Conservation (phyloP, 208 protist genomes). For the Trypanosoma mega region DNA sequence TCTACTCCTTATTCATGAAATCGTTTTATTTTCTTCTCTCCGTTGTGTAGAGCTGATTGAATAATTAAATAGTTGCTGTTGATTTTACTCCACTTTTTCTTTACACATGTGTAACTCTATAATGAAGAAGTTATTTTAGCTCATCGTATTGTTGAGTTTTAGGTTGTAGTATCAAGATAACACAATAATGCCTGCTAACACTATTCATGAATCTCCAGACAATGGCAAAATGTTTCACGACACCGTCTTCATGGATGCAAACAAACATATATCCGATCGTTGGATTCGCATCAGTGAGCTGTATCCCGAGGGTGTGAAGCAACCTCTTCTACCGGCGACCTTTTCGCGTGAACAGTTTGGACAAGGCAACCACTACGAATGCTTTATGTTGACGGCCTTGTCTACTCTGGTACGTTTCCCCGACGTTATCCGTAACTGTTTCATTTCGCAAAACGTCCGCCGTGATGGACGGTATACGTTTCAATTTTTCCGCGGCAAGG, state of each 20-base stretch:
- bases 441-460: slow-evolving; percentile 73
- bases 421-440: slow-evolving; percentile 76
- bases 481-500: slow-evolving; percentile 64
- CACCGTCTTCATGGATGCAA: slow-evolving; percentile 56
- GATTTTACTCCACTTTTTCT: no score
- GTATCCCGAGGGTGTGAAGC: slow-evolving; percentile 47
- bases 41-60: no score
- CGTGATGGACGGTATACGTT: slow-evolving; percentile 85
- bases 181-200: slow-evolving; percentile 11
- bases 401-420: slow-evolving; percentile 63
- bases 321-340: slow-evolving; percentile 57
- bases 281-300: slow-evolving; percentile 71
- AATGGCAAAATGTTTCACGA: slow-evolving; percentile 69
- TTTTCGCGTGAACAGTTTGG: slow-evolving; percentile 70
- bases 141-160: no score
- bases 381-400: slow-evolving; percentile 75
- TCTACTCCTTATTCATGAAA: no score
- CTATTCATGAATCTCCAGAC: slow-evolving; percentile 46
- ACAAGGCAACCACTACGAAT: slow-evolving; percentile 83
- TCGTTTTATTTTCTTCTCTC: no score
- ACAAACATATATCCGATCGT: slow-evolving; percentile 47
- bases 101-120: no score
- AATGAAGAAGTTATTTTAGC: no score
- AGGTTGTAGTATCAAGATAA: no score
- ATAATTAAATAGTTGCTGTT: no score